Evolutionary conservation across 2,329 filamentous ascomycete genomes (phyloP), one percentile per base, ranked within the genome.

Genomic region (Fusarium agapanthi): DNA sequence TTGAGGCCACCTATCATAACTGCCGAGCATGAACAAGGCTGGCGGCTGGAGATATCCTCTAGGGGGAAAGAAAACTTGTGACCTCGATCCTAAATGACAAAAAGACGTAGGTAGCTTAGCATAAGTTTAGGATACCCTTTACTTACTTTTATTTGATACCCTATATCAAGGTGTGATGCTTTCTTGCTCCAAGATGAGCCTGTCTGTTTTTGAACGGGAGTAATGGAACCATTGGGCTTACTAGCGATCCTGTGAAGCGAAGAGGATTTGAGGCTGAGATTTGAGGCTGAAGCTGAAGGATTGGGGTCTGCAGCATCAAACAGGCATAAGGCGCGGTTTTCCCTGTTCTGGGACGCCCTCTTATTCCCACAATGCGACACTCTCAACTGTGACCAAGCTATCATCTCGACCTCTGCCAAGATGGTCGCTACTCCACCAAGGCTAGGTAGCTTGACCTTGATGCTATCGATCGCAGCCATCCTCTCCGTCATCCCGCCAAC

Each of bases 71-170:
- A 44, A n/a, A 44, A 14, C 41, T 14, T 12, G 5, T 12, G 24
- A 20, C 4, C 41, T 10, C 5, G 12, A 13, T 14, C 41, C 16
- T 7, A 20, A 26, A 6, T 18, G 10, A 26, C 5, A 26, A 44
- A 44, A 26, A 44, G 3, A 20, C 5, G 0, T 2, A 3, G 24
- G 16, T 0, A 26, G 18, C 11, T 24, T 24, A 5, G 10, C 7
- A 24, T 7, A 43, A 43, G 15, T 16, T 43, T 24, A 5, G 2
- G 5, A 7, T 24, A 2, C 40, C 15, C 7, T 11, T 41, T 41
- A 6, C 9, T 7, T 0, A 0, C 10, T 20, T 44, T 44, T 10
- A 20, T 44, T 20, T 7, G 0, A 20, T 6, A 3, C 41, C 12
- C 7, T 18, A 13, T 1, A 2, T 6, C 1, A 10, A 26, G 5